These are phyloP conservation scores for Beauveria varroae DNA, from an alignment of 2,329 filamentous ascomycete species.

Conservation along the genomic window DNA sequence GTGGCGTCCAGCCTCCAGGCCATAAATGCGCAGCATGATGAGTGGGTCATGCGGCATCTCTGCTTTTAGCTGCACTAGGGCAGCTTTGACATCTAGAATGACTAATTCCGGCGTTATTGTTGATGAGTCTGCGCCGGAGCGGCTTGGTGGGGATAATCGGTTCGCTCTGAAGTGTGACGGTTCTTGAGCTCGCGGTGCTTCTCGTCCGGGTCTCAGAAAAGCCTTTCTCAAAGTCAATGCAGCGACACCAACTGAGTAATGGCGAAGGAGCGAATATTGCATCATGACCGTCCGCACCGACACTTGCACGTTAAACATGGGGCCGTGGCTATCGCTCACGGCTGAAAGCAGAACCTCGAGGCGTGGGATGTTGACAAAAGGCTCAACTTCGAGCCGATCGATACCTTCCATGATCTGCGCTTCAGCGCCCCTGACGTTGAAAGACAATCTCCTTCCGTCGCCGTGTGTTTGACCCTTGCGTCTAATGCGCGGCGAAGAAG, in stretches of 20 bases:
- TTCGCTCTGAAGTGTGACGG: conserved; percentile 22
- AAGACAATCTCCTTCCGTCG: conserved; percentile 73
- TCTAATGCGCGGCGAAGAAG: conserved; percentile 31
- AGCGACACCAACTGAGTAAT: conserved; percentile 83
- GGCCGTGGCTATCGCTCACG: conserved; percentile 76
- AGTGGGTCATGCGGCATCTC: conserved; percentile 84
- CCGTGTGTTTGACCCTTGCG: conserved; percentile 50
- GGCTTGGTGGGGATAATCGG: conserved; percentile 30
- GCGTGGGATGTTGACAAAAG: conserved; percentile 77
- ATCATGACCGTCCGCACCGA: conserved; percentile 70
- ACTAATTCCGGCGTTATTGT: conserved; percentile 55
- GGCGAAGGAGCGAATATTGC: conserved; percentile 88
- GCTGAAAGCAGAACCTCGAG: conserved; percentile 85
- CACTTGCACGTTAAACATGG: conserved; percentile 80
- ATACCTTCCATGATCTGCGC: conserved; percentile 83
- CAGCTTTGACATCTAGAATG: conserved; percentile 73
- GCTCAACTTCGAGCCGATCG: conserved; percentile 75
- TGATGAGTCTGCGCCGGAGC: conserved; percentile 25
- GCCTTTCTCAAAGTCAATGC: conserved; percentile 65
- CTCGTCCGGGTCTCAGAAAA: conserved; percentile 48
- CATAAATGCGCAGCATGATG: conserved; percentile 83
- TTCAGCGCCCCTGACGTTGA: conserved; percentile 79
- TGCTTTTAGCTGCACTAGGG: conserved; percentile 80
- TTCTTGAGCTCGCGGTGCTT: conserved; percentile 27
- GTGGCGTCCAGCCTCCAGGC: conserved; percentile 74